Conservation (phyloP, 768 basidiomycete species). For the Guyanaporus albipodus region DNA sequence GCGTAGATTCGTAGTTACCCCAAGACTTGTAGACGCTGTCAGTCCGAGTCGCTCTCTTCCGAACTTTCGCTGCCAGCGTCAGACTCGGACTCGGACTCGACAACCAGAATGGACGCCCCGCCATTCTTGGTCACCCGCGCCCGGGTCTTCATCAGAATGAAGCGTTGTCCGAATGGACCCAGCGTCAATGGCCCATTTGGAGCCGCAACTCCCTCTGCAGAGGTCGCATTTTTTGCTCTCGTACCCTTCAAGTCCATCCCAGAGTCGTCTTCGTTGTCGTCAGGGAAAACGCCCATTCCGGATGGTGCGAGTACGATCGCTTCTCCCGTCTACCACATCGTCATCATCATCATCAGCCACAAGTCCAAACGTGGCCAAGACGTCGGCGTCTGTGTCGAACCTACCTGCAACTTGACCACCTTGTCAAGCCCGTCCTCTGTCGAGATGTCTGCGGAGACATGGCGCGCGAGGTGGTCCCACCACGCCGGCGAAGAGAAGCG, state of each 20-base stretch:
- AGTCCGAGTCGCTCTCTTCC: neutral
- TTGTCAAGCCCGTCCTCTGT: constrained; percentile 54
- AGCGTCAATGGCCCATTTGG: constrained; percentile 21
- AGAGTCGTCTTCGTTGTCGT: constrained; percentile 4
- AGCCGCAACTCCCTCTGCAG: neutral
- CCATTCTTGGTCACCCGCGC: constrained; percentile 56
- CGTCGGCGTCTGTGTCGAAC: neutral
- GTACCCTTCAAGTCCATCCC: neutral
- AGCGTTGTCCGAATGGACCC: constrained; percentile 50
- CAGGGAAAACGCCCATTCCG: constrained; percentile 42
- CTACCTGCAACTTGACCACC: constrained; percentile 57
- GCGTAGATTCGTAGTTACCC: no score
- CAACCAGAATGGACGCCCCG: constrained; percentile 49
- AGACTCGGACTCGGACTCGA: constrained; percentile 9
- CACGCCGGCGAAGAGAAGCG: constrained; percentile 68
- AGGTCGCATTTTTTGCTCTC: neutral
- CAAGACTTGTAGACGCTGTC: neutral
- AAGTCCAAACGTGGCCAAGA: no score
- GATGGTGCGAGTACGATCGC: constrained; percentile 62
- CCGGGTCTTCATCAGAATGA: constrained; percentile 54
- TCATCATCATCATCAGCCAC: no score
- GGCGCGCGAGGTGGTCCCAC: constrained; percentile 62
- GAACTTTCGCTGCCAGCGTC: no score
- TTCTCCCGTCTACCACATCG: constrained; percentile 59
- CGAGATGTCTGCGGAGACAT: constrained; percentile 57